Percentiles rank a stretch among this genome's conserved stretches.
Evolutionary conservation across 2,329 filamentous ascomycete species (phyloP).

Genomic region (Diaporthe eres): DNA sequence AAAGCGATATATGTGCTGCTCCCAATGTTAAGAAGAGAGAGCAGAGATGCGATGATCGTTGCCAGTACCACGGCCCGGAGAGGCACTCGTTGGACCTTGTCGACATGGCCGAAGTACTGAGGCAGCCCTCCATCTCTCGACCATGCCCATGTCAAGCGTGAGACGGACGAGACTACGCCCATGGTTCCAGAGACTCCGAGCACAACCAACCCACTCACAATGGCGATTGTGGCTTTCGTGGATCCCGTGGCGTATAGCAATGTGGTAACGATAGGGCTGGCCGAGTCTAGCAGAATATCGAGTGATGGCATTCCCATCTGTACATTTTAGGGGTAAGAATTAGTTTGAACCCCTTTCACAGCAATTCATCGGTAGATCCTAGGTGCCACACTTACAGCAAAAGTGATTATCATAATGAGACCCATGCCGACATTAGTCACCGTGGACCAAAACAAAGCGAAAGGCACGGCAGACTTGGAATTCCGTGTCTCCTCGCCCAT

Average conservation of each 20-base stretch:
- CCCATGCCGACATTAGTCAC: slow-evolving; percentile 57
- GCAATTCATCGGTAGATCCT: too few species aligned
- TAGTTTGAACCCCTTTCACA: background rate
- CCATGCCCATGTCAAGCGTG: slow-evolving; percentile 64
- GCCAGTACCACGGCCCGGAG: slow-evolving; percentile 54
- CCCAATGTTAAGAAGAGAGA: slow-evolving; percentile 57
- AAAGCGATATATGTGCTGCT: slow-evolving; percentile 53
- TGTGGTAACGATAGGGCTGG: slow-evolving; percentile 59
- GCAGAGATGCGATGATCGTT: slow-evolving; percentile 49
- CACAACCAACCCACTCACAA: slow-evolving; percentile 55
- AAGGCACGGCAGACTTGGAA: slow-evolving; percentile 60
- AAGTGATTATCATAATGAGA: slow-evolving; percentile 56
- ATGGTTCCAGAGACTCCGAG: slow-evolving; percentile 57
- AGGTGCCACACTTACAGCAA: slow-evolving; percentile 51
- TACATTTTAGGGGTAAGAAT: background rate
- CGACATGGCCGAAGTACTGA: slow-evolving; percentile 45
- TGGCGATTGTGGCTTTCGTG: slow-evolving; percentile 54
- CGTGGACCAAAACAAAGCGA: slow-evolving; percentile 59
- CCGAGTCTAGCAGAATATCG: slow-evolving; percentile 49
- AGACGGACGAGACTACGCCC: slow-evolving; percentile 60
- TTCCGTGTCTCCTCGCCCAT: slow-evolving; percentile 61
- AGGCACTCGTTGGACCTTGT: slow-evolving; percentile 51
- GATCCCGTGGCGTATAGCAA: slow-evolving; percentile 57
- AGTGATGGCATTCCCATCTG: slow-evolving; percentile 56
- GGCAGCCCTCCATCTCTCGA: slow-evolving; percentile 59